Percentiles rank a stretch among this genome's conserved stretches.
These are phyloP conservation scores for Tylopilus subfusipes DNA, from an alignment of 768 basidiomycete genomes.

Conservation along the genomic window DNA sequence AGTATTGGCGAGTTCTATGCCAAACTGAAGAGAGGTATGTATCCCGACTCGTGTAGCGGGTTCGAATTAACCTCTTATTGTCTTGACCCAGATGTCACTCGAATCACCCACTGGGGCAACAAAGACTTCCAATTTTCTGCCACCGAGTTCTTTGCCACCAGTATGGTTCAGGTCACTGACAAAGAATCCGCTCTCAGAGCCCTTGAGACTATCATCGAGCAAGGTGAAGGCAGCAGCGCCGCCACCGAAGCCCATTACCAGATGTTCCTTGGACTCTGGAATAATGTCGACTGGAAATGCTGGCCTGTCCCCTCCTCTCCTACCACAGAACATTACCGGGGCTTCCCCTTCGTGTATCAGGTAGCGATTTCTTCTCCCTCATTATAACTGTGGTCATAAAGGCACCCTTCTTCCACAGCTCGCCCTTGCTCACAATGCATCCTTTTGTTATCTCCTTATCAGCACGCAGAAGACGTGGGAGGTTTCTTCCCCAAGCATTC, in stretches of 20 bases:
- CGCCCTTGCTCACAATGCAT: background rate
- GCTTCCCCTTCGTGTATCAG: background rate
- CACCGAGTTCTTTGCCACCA: background rate
- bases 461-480: background rate
- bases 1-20: background rate
- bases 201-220: background rate
- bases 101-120: background rate
- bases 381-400: background rate
- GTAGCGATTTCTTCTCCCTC: background rate
- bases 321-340: background rate
- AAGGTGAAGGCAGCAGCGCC: background rate
- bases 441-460: background rate
- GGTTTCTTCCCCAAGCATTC: background rate
- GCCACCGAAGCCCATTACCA: background rate
- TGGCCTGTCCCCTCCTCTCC: background rate
- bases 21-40: background rate
- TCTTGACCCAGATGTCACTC: background rate
- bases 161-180: background rate
- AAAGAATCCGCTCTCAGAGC: background rate
- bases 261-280: background rate
- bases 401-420: background rate
- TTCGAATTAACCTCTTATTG: background rate
- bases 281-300: background rate
- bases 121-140: background rate
- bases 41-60: background rate